These are phyloP conservation scores for Salisapilia sapeloensis DNA, from an alignment of 352 stramenopile species.

Conservation along the genomic window DNA sequence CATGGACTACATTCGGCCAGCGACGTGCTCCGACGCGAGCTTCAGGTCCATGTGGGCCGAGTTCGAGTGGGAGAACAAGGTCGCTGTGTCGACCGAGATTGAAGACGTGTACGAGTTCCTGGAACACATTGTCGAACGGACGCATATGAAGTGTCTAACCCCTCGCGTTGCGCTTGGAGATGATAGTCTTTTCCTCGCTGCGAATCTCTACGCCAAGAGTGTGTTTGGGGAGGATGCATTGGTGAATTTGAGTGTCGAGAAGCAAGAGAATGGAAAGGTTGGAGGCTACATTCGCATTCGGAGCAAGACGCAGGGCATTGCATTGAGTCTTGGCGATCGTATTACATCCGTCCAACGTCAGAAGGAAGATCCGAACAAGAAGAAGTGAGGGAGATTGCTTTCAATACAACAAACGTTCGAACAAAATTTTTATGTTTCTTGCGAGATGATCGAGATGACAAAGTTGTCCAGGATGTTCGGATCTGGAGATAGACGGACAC, in stretches of 20 bases:
- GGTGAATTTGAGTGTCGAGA: slow-evolving; percentile 99
- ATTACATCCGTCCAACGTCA: slow-evolving; percentile 94
- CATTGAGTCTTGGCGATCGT: slow-evolving; percentile 95
- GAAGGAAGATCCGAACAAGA: slow-evolving; percentile 73
- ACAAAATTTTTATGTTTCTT: slow-evolving; percentile 7
- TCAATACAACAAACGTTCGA: slow-evolving; percentile 5
- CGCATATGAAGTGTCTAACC: slow-evolving; percentile 99
- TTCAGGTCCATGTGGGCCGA: slow-evolving; percentile 99
- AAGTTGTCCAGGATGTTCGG: slow-evolving; percentile 13
- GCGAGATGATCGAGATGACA: slow-evolving; percentile 32
- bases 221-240: slow-evolving; percentile 97
- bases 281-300: slow-evolving; percentile 98
- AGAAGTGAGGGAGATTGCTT: slow-evolving; percentile 50
- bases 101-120: slow-evolving; percentile 96
- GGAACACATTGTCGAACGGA: slow-evolving; percentile 96
- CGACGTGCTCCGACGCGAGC: slow-evolving; percentile 86
- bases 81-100: slow-evolving; percentile 94
- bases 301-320: slow-evolving; percentile 99
- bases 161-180: slow-evolving; percentile 80
- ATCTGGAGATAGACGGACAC: slow-evolving; percentile 17
- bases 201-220: slow-evolving; percentile 87
- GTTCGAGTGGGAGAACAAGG: slow-evolving; percentile 99
- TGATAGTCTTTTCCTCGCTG: slow-evolving; percentile 87
- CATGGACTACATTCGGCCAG: slow-evolving; percentile 99
- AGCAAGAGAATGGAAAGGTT: slow-evolving; percentile 95